A percentile compares a stretch with the other conserved stretches of the same genome.
phyloP scores from a whole-genome alignment of 257 asterid species.

The Solanum arcanum region DNA sequence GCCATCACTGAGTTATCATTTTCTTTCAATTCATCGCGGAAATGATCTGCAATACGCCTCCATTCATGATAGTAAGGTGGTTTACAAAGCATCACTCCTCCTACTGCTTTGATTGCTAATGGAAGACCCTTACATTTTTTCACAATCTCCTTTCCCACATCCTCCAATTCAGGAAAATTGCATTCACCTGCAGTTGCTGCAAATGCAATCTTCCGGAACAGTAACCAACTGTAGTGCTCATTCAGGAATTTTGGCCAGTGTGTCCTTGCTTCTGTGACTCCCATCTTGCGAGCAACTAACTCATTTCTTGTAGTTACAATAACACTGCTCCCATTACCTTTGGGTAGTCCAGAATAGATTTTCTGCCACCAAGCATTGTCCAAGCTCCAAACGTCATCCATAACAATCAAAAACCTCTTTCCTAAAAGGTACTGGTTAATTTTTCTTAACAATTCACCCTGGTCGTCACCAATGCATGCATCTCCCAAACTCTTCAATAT shows the following conservation, averaged over 20 bases:
- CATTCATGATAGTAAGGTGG: conserved; percentile 19
- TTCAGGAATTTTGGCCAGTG: conserved; percentile 23
- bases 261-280: conserved; percentile 14
- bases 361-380: conserved; percentile 18
- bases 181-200: conserved; percentile 17
- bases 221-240: conserved; percentile 17
- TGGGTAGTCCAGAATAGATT: conserved; percentile 10
- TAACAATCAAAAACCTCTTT: conserved; percentile 17
- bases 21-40: conserved; percentile 19
- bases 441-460: conserved; percentile 16
- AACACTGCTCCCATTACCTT: conserved; percentile 23
- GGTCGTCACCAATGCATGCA: conserved; percentile 19
- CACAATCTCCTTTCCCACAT: conserved; percentile 20
- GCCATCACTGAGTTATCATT: conserved; percentile 18
- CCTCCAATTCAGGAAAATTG: conserved; percentile 6
- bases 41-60: conserved; percentile 13
- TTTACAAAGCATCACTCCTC: conserved; percentile 23
- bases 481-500: conserved; percentile 26
- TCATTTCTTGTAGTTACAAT: conserved; percentile 24
- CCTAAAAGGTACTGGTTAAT: conserved; percentile 21
- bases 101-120: conserved; percentile 24
- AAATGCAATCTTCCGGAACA: conserved; percentile 21
- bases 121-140: conserved; percentile 24
- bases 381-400: conserved; percentile 23
- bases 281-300: conserved; percentile 17